Conservation (phyloP, 140 eudicot genomes). For the Eryngium alpinum region DNA sequence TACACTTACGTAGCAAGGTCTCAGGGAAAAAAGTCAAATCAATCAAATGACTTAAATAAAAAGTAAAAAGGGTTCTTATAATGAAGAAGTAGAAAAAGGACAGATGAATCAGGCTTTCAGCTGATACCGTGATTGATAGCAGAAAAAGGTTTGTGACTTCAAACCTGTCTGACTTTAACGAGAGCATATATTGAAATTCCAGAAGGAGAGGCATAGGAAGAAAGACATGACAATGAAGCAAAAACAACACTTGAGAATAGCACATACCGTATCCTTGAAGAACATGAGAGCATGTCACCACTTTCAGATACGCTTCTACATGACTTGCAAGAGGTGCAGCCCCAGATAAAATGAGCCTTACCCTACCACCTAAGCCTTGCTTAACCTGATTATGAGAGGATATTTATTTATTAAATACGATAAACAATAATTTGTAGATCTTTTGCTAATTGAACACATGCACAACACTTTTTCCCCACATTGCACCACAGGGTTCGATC, state of each 20-base stretch:
- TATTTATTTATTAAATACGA: neutral
- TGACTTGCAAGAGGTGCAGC: slow-evolving; percentile 88
- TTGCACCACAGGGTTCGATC: too few species aligned
- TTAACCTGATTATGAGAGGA: slow-evolving; percentile 42
- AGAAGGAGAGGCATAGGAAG: neutral
- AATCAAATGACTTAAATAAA: neutral
- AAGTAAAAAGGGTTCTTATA: neutral
- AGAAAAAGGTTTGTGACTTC: neutral
- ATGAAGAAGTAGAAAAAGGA: neutral
- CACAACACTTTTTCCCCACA: too few species aligned
- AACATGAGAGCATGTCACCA: slow-evolving; percentile 89
- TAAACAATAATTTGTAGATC: too few species aligned
- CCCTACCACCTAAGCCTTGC: slow-evolving; percentile 90
- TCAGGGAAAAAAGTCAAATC: neutral
- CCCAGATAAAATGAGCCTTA: slow-evolving; percentile 83
- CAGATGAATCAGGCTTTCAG: neutral
- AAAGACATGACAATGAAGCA: neutral
- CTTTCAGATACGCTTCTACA: slow-evolving; percentile 79
- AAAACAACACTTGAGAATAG: neutral
- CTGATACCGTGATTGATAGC: neutral
- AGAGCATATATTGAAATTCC: neutral
- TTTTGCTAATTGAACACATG: too few species aligned
- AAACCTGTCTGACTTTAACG: neutral
- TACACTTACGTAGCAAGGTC: neutral
- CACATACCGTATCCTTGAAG: slow-evolving; percentile 91